Percentiles rank a stretch among this genome's conserved stretches.
Evolutionary conservation across 116 monocot genomes (phyloP).

Genomic region (Iris pallida): DNA sequence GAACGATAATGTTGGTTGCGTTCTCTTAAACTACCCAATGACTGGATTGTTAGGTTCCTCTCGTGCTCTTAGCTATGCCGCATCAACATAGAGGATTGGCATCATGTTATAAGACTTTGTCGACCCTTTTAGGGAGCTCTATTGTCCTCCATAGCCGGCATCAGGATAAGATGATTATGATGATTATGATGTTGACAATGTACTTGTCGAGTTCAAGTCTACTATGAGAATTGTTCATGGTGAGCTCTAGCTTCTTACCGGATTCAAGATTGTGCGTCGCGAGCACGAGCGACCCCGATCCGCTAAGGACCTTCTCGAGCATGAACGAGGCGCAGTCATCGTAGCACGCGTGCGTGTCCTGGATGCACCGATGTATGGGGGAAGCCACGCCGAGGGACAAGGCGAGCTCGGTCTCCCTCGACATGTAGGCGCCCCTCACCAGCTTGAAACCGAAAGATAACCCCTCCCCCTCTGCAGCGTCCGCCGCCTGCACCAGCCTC

Average conservation of each 20-base stretch:
- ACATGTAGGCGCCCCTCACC: conserved; percentile 86
- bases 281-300: conserved; percentile 51
- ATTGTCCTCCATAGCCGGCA: no score
- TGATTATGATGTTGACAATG: no score
- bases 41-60: no score
- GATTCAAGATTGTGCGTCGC: conserved; percentile 92
- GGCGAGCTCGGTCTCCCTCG: conserved; percentile 57
- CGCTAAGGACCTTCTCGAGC: conserved; percentile 47
- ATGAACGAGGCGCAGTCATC: conserved; percentile 63
- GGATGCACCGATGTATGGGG: conserved; percentile 57
- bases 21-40: no score
- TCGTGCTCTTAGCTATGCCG: no score
- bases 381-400: conserved; percentile 43
- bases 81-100: no score
- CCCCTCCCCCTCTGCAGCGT: conserved; percentile 50
- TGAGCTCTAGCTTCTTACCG: conserved; percentile 22
- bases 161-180: no score
- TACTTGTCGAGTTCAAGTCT: no score
- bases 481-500: conserved; percentile 37
- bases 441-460: conserved; percentile 70
- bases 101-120: no score
- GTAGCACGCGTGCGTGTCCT: conserved; percentile 70
- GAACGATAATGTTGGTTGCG: no score
- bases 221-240: no score
- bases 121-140: no score